Conservation (phyloP, 345 rosid species). For the Turritis glabra region DNA sequence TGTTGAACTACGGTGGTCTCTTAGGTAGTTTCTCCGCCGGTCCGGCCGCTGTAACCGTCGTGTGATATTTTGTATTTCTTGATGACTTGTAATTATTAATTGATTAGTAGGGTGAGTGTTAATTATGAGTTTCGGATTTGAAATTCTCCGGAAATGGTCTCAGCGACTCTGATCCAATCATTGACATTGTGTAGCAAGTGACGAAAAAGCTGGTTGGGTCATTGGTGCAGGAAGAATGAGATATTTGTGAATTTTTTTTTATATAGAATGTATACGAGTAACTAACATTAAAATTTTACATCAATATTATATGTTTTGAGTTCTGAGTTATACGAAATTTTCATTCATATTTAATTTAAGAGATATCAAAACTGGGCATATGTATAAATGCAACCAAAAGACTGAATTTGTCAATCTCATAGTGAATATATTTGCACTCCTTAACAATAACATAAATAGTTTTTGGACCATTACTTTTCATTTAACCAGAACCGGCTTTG, state of each 20-base stretch:
- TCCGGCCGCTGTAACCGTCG: slow-evolving; percentile 51
- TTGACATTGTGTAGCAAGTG: not conserved
- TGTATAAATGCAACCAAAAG: too few species aligned
- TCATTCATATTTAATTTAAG: not conserved
- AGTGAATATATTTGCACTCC: too few species aligned
- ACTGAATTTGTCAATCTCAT: too few species aligned
- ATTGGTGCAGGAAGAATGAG: not conserved
- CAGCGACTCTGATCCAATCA: not conserved
- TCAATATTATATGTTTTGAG: not conserved
- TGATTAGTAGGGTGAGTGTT: slow-evolving; percentile 13
- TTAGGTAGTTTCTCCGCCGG: slow-evolving; percentile 30
- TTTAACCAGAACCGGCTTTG: too few species aligned
- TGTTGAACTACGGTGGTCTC: slow-evolving; percentile 64
- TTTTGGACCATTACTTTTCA: too few species aligned
- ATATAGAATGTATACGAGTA: not conserved
- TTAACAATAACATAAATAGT: too few species aligned
- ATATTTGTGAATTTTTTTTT: not conserved
- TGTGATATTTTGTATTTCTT: slow-evolving; percentile 35
- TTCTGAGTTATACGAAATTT: not conserved
- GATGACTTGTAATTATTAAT: slow-evolving; percentile 18
- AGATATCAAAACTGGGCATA: not conserved
- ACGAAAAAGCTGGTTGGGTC: not conserved
- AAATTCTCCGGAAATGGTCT: not conserved
- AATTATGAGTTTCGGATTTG: slow-evolving; percentile 11
- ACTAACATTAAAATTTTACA: not conserved